Evolutionary conservation across 495 filamentous ascomycete species (phyloP).

Genomic region (Collariella sp.): DNA sequence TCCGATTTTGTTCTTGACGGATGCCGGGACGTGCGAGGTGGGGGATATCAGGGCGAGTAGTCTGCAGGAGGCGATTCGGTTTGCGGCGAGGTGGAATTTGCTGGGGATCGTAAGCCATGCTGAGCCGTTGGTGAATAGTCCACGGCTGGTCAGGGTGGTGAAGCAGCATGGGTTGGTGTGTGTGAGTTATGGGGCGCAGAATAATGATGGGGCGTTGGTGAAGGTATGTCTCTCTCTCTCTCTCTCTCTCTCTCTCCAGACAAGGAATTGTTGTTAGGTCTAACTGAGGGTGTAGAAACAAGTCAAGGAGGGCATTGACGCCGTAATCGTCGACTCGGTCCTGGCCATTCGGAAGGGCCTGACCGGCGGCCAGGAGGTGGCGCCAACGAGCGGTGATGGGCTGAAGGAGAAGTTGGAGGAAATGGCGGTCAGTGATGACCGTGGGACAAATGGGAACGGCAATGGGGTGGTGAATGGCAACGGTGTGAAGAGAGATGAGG

Average conservation of each 20-base stretch:
- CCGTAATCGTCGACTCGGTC: slow-evolving; percentile 91
- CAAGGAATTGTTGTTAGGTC: too few relatives aligned
- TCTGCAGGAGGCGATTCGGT: slow-evolving; percentile 89
- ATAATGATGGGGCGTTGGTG: slow-evolving; percentile 78
- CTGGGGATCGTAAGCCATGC: slow-evolving; percentile 81
- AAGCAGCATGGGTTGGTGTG: slow-evolving; percentile 92
- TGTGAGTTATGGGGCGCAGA: slow-evolving; percentile 83
- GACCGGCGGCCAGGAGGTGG: slow-evolving; percentile 27
- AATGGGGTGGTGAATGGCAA: slow-evolving; percentile 1
- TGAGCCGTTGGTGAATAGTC: slow-evolving; percentile 77
- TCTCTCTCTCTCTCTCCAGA: neutral
- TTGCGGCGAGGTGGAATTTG: slow-evolving; percentile 89
- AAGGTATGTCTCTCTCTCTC: slow-evolving; percentile 49
- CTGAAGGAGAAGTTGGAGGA: slow-evolving; percentile 6
- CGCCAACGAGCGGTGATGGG: neutral
- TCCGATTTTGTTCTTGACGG: slow-evolving; percentile 88
- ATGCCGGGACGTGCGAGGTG: slow-evolving; percentile 65
- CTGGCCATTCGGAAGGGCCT: slow-evolving; percentile 58
- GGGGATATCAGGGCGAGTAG: slow-evolving; percentile 88
- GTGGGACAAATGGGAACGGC: neutral
- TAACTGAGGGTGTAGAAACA: slow-evolving; percentile 35
- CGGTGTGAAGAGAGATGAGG: neutral
- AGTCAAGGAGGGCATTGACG: slow-evolving; percentile 92
- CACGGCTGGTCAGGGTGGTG: slow-evolving; percentile 88
- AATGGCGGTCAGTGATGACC: slow-evolving; percentile 2